Evolutionary conservation across 2,329 filamentous ascomycete genomes (phyloP), one percentile per base, ranked within the genome.

Genomic region (Penicillium janthinellum): DNA sequence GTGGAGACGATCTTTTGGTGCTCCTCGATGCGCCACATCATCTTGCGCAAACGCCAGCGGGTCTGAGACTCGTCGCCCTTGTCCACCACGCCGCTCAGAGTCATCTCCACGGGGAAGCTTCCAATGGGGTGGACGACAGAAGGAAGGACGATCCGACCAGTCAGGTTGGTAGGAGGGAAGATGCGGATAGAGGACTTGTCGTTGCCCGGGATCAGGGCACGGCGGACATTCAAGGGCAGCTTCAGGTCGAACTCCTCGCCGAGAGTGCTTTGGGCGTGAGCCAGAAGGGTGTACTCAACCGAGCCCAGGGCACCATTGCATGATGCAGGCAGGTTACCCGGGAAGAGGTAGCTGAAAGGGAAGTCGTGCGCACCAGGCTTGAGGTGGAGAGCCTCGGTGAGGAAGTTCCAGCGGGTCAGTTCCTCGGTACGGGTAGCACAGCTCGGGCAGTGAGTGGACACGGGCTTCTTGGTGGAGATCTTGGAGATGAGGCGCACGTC

Each of bases 161-260:
- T 93, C 70, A 99, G 88, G 78, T 96, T 95, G 67, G 95, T 99
- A 0, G 95, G 94, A 50, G 94, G 95, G 78, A 99, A 99, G 71
- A 98, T 90, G 71, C 94, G 91, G 63, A 96, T 88, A 15, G 91
- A 96, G 77, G 93, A 89, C 78, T 96, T 94, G 62, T 96, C 92
- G 55, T 85, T 83, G 51, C 92, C 90, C 2, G 91, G 86, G 55
- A 89, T 83, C 28, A 98, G 86, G 37, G 92, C 90, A 62, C 94
- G 90, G 79, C 89, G 89, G 67, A 98, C 84, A 57, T 88, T 82
- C 47, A 98, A 81, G 10, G 84, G 84, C 69, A 87, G 86, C 62
- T 86, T 84, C 70, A 91, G 85, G 67, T 83, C 86, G 71, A 91
- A 83, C 60, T 83, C 83, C 65, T 87, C 86, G 60, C 83, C 84